phyloP scores from a whole-genome alignment of 192 early-diverging fungal genomes.

The Mortierella alpina region DNA sequence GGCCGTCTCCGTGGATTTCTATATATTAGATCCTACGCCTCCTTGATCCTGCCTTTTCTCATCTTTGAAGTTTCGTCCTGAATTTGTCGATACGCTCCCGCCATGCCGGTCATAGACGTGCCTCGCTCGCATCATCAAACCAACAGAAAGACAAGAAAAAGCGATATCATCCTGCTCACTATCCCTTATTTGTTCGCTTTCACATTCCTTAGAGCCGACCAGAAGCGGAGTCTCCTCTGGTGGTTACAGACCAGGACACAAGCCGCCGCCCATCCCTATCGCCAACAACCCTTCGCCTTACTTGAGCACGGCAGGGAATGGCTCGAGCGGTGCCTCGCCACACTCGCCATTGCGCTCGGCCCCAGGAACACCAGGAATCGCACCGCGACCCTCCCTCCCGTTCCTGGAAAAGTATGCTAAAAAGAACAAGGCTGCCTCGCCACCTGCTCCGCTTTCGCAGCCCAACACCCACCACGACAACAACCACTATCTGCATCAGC shows the following conservation, averaged over 20 bases:
- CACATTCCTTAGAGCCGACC: background rate
- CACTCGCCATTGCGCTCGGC: slow-evolving; percentile 23
- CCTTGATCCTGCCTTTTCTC: too few relatives aligned
- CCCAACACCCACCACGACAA: slow-evolving; percentile 2
- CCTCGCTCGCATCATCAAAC: too few relatives aligned
- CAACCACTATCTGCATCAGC: background rate
- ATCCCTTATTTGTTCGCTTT: too few relatives aligned
- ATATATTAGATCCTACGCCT: too few relatives aligned
- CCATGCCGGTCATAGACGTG: too few relatives aligned
- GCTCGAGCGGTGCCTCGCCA: slow-evolving; percentile 9
- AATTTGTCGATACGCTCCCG: too few relatives aligned
- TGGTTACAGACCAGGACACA: slow-evolving; percentile 13
- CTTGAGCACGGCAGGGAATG: background rate
- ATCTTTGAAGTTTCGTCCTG: too few relatives aligned
- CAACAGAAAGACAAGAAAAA: too few relatives aligned
- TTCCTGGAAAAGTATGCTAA: slow-evolving; percentile 57
- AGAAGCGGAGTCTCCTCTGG: slow-evolving; percentile 9
- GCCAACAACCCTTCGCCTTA: background rate
- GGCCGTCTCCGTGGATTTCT: too few relatives aligned
- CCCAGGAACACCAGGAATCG: background rate
- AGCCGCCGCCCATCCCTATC: slow-evolving; percentile 16
- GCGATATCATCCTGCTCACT: too few relatives aligned
- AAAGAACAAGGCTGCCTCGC: slow-evolving; percentile 20
- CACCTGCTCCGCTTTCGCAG: slow-evolving; percentile 19
- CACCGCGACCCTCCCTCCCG: slow-evolving; percentile 34